Evolutionary conservation across 2,329 filamentous ascomycete genomes (phyloP).

Genomic region (Claviceps fusiformis): DNA sequence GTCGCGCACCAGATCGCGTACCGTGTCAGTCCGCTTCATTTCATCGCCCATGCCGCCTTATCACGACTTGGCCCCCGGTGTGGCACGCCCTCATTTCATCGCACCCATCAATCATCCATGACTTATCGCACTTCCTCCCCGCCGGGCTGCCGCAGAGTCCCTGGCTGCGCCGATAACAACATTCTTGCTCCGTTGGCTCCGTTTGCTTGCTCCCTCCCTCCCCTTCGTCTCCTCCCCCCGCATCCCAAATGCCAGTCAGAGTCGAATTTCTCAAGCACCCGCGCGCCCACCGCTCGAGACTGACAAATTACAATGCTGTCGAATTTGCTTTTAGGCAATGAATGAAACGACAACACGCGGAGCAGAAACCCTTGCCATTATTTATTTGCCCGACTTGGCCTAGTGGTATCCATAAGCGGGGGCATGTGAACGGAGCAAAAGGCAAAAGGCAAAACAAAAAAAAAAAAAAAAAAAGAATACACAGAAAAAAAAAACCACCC

Average conservation of each 20-base stretch:
- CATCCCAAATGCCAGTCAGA: neutral
- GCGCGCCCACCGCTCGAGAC: neutral
- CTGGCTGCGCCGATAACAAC: slow-evolving; percentile 2
- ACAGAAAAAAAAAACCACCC: neutral
- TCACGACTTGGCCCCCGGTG: neutral
- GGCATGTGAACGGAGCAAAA: neutral
- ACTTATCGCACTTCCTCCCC: neutral
- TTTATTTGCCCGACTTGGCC: slow-evolving; percentile 2
- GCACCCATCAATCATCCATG: neutral
- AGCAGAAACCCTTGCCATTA: neutral
- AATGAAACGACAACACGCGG: neutral
- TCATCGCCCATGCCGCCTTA: slow-evolving; percentile 6
- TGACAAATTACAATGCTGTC: neutral
- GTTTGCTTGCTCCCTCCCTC: neutral
- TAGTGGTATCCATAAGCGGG: neutral
- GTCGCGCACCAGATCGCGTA: too few species aligned
- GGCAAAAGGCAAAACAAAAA: neutral
- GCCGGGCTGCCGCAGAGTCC: neutral
- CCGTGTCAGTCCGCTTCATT: neutral
- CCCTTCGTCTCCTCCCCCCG: neutral
- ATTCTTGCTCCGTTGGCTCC: neutral
- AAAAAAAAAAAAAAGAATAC: too few species aligned
- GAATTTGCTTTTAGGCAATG: neutral
- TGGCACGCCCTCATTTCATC: neutral
- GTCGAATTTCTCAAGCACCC: neutral